These are phyloP conservation scores for Candida ulmi DNA, from an alignment of 805 yeast species.

Conservation along the genomic window DNA sequence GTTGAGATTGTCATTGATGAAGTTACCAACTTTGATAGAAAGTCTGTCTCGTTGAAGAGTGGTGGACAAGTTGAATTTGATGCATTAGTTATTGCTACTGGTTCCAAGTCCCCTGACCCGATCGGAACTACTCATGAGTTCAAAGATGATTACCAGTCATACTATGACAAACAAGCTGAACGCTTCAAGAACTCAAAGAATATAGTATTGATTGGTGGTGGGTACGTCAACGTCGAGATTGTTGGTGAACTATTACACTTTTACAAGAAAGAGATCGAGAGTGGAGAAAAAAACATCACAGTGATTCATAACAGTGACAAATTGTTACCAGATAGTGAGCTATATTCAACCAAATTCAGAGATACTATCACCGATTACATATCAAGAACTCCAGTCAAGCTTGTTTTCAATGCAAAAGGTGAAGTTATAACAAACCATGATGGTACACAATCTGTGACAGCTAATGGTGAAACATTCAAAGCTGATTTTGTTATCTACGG, in stretches of 20 bases:
- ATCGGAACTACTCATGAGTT: constrained; percentile 6
- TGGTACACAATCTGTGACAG: too few relatives aligned
- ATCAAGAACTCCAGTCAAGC: constrained; percentile 4
- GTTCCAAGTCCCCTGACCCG: constrained; percentile 18
- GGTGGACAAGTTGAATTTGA: too few relatives aligned
- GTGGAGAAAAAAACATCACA: constrained; percentile 9
- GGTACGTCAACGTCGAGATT: constrained; percentile 21
- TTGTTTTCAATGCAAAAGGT: constrained; percentile 7
- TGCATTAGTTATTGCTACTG: too few relatives aligned
- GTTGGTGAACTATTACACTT: constrained; percentile 20
- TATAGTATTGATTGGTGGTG: constrained; percentile 24
- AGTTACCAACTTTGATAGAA: constrained; percentile 2
- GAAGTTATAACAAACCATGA: constrained; percentile 1
- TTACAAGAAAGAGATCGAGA: constrained; percentile 7
- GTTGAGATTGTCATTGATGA: constrained; percentile 8
- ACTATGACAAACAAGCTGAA: constrained; percentile 5
- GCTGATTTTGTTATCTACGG: constrained; percentile 12
- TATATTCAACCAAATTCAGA: constrained; percentile 3
- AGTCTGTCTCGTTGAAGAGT: constrained; percentile 2
- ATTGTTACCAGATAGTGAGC: constrained; percentile 2
- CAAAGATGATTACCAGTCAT: constrained; percentile 4
- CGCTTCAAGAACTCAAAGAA: constrained; percentile 14
- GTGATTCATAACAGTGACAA: background rate
- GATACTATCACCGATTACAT: constrained; percentile 3
- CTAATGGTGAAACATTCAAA: background rate